phyloP scores from a whole-genome alignment of 139 green algal genomes.

The Gonium pectorale region DNA sequence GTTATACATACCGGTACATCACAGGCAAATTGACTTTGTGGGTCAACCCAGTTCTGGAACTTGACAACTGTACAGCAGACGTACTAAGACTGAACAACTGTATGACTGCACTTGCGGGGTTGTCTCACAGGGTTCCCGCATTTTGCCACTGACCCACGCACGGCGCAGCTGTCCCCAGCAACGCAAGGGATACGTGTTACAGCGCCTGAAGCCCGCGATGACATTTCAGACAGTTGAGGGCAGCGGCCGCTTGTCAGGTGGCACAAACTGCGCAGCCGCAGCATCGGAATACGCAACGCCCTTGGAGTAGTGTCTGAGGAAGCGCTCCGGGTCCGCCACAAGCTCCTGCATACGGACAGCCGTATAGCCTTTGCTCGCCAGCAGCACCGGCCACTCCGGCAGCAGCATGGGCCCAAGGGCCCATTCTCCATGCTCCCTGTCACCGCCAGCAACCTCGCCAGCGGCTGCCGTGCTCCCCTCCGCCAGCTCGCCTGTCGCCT shows the following conservation, averaged over 20 bases:
- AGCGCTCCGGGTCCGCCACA: background rate
- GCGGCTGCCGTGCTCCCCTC: background rate
- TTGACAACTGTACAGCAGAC: background rate
- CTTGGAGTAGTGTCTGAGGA: conserved; percentile 39
- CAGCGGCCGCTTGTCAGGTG: conserved; percentile 42
- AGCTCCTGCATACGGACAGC: background rate
- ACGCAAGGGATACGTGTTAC: background rate
- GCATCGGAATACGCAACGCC: background rate
- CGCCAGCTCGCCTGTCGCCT: background rate
- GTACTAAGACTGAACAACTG: background rate
- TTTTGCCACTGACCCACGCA: background rate
- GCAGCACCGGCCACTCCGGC: background rate
- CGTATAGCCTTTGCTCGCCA: background rate
- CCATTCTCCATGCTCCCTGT: background rate
- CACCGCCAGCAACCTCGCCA: background rate
- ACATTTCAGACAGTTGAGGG: background rate
- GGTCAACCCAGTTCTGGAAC: background rate
- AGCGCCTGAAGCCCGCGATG: too few species aligned
- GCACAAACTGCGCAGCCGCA: conserved; percentile 1
- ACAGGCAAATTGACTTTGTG: too few species aligned
- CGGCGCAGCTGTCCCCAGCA: background rate
- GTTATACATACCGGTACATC: too few species aligned
- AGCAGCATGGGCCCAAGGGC: background rate
- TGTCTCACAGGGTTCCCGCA: background rate
- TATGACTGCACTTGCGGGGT: background rate